Base-by-base conservation (phyloP, 148 eudicot species). In the Chenopodium quinoa region DNA sequence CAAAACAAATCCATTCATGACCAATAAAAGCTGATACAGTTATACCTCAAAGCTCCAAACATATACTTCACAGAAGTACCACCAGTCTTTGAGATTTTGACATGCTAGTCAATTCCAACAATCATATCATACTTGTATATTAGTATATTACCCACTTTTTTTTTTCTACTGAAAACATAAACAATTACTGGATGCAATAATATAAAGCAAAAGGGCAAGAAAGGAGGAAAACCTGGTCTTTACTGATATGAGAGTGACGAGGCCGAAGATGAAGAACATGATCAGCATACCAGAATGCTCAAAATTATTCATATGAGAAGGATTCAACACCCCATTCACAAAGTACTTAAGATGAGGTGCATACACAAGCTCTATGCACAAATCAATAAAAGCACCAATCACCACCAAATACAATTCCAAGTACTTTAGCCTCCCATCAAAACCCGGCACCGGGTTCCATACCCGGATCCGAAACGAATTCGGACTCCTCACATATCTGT, bases 211-310 rank as follows among this genome's bases (percentile, higher is more conserved):
- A 19, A 17, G 3, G 47, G 22, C 7, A 56, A 16, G 17, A 29
- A 27, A 62, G 37, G 23, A 67, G n/a, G 63, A 75, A 66, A 60
- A 95, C 98, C 97, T 92, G 75, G 98, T 92, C 80, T 90, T 87
- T 83, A 88, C 97, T 0, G 95, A 91, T 27, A 96, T 82, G 58
- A 96, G 89, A 75, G 89, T 40, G 65, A 91, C 80, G 67, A 91
- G 86, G 71, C 97, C 97, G 23, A 88, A 92, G 84, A 96, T 83
- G 87, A 93, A 91, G 88, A 96, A 96, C 99, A 96, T 96, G 85
- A 96, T 84, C 67, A 96, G 98, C 99, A 96, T 96, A 46, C 95
- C 99, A 34, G 92, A 88, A 80, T 96, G 99, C 85, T 96, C 99
- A 70, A 93, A 96, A 80, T 92, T 87, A 84, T 96, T 96, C 95